Evolutionary conservation across 768 basidiomycete genomes (phyloP).

Genomic region (Sarcomyxa edulis): DNA sequence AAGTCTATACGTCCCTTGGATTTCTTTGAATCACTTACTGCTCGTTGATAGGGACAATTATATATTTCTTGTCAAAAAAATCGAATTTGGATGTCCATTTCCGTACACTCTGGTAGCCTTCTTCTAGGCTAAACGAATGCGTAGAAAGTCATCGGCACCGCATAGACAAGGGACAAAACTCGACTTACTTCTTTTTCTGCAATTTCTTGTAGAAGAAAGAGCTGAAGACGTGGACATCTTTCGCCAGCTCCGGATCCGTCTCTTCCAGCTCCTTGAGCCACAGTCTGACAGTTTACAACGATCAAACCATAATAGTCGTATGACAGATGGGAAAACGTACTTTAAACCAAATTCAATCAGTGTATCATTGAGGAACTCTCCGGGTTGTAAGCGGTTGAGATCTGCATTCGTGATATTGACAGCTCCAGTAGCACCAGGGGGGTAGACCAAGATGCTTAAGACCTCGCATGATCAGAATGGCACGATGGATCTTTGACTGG

Average conservation of each 20-base stretch:
- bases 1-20: too few relatives aligned
- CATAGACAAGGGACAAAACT: not conserved
- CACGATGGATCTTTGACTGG: not conserved
- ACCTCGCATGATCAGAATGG: constrained; percentile 5
- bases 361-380: constrained; percentile 93
- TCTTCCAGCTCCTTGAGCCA: constrained; percentile 61
- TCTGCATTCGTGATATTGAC: constrained; percentile 83
- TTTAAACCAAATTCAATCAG: constrained; percentile 95
- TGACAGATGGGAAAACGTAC: constrained; percentile 35
- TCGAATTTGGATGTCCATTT: constrained; percentile 94
- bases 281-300: constrained; percentile 41
- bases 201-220: constrained; percentile 98
- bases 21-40: too few relatives aligned
- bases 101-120: constrained; percentile 77
- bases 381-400: constrained; percentile 62
- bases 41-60: constrained; percentile 96
- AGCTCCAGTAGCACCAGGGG: constrained; percentile 61
- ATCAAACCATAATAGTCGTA: too few relatives aligned
- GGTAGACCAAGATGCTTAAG: constrained; percentile 70
- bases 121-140: constrained; percentile 43
- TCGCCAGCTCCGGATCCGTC: constrained; percentile 54
- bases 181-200: constrained; percentile 55
- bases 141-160: constrained; percentile 6
- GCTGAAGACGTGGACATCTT: constrained; percentile 86
- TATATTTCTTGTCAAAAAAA: constrained; percentile 86